These are phyloP conservation scores for Phlebopus sp. DNA, from an alignment of 1,284 basidiomycete genomes.

Conservation along the genomic window DNA sequence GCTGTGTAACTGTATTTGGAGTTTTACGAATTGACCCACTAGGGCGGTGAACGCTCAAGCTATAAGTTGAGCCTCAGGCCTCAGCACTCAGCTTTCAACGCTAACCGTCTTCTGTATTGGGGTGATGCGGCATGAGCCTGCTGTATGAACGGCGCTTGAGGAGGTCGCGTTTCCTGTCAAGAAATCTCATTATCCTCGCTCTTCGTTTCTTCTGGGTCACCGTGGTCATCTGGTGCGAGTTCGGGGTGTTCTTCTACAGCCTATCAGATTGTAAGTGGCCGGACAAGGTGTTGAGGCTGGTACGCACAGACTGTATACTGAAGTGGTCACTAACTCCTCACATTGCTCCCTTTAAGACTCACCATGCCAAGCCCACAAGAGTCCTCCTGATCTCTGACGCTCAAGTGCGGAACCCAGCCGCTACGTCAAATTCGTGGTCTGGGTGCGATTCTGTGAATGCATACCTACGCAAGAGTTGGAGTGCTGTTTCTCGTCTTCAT, in stretches of 20 bases:
- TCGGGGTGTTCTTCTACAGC: constrained; percentile 55
- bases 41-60: too few relatives aligned
- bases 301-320: constrained; percentile 6
- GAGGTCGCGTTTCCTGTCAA: constrained; percentile 23
- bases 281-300: constrained; percentile 33
- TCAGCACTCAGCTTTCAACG: neutral
- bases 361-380: constrained; percentile 46
- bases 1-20: neutral
- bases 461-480: constrained; percentile 84
- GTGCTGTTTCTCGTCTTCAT: constrained; percentile 53
- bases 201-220: constrained; percentile 56
- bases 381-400: constrained; percentile 81
- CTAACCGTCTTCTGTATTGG: neutral
- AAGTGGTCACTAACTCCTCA: constrained; percentile 14
- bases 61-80: too few relatives aligned
- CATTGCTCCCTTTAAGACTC: constrained; percentile 10
- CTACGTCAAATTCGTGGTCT: constrained; percentile 52
- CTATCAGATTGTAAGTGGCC: constrained; percentile 61
- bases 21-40: constrained; percentile 14
- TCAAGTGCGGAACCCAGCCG: constrained; percentile 70
- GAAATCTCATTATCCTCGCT: constrained; percentile 22
- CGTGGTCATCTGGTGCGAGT: constrained; percentile 68
- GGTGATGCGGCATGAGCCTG: constrained; percentile 28
- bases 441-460: constrained; percentile 40
- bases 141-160: constrained; percentile 27